A percentile compares a stretch with the other conserved stretches of the same genome.
Conservation (phyloP, 164 flowering plant species). For the Saururus chinensis region DNA sequence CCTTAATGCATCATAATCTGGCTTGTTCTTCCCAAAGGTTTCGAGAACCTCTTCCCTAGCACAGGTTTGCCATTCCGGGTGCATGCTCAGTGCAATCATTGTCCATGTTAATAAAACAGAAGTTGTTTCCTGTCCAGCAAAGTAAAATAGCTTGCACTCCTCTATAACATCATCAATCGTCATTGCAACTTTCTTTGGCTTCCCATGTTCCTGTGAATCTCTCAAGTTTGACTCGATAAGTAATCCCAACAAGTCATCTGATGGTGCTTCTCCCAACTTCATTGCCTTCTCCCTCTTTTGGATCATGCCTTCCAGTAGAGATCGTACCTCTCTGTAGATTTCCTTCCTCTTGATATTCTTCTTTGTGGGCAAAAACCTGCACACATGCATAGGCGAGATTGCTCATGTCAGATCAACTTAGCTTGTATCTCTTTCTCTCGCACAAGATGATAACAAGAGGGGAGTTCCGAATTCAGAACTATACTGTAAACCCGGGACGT, state of each 20-base stretch:
- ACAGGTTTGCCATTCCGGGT: conserved; percentile 6
- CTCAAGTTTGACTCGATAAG: conserved; percentile 7
- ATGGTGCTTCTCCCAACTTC: not conserved
- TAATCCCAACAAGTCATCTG: no score
- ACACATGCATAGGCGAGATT: not conserved
- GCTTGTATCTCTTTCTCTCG: no score
- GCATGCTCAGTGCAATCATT: conserved; percentile 8
- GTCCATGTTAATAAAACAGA: not conserved
- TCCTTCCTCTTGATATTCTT: conserved; percentile 30
- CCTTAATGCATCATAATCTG: no score
- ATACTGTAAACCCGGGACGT: conserved; percentile 9
- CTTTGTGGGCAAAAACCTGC: conserved; percentile 47
- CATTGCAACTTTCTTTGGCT: conserved; percentile 16
- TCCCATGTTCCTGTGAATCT: conserved; percentile 18
- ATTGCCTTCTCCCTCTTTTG: conserved; percentile 4
- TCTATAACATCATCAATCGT: conserved; percentile 2
- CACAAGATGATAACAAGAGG: not conserved
- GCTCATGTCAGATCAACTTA: no score
- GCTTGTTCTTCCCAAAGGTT: conserved; percentile 12
- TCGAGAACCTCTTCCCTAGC: conserved; percentile 20
- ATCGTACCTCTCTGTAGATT: conserved; percentile 17
- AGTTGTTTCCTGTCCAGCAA: conserved; percentile 5
- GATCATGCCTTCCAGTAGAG: conserved; percentile 6
- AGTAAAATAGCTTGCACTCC: no score
- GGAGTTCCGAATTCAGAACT: not conserved